phyloP scores from a whole-genome alignment of 2,329 filamentous ascomycete genomes.

The Cercospora nicotianae region DNA sequence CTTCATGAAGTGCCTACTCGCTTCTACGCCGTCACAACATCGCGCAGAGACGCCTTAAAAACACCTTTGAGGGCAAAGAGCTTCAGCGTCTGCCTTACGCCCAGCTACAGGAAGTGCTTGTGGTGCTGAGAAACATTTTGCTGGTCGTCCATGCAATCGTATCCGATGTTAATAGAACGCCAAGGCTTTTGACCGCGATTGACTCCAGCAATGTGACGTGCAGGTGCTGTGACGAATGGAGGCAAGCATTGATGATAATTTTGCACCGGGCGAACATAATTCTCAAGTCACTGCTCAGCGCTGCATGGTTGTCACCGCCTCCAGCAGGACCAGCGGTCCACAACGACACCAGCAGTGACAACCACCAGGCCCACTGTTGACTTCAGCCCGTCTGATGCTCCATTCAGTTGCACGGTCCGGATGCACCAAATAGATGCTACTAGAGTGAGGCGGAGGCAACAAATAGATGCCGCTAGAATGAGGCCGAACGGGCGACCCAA shows the following conservation, averaged over 20 bases:
- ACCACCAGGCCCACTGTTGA: not conserved
- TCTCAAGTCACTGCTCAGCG: not conserved
- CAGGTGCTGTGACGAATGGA: not conserved
- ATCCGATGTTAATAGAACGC: not conserved
- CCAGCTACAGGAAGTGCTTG: not conserved
- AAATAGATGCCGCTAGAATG: not conserved
- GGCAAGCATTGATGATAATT: not conserved
- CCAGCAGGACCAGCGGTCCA: not conserved
- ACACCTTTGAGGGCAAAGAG: not conserved
- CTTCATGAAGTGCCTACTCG: not conserved
- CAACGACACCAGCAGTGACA: not conserved
- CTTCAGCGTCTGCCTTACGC: not conserved
- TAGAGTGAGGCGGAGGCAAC: not conserved
- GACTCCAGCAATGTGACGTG: not conserved
- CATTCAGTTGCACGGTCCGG: not conserved
- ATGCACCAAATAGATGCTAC: not conserved
- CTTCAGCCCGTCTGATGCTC: not conserved
- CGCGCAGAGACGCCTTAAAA: not conserved
- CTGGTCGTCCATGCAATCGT: not conserved
- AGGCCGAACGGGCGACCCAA: not conserved
- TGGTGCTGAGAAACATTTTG: not conserved
- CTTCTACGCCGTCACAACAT: not conserved
- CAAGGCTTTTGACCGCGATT: not conserved
- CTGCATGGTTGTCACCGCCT: not conserved
- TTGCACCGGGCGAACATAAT: not conserved